Percentiles rank a stretch among this genome's conserved stretches.
phyloP scores from a whole-genome alignment of 139 green algal genomes.

The Deuterostichococcus epilithicus region DNA sequence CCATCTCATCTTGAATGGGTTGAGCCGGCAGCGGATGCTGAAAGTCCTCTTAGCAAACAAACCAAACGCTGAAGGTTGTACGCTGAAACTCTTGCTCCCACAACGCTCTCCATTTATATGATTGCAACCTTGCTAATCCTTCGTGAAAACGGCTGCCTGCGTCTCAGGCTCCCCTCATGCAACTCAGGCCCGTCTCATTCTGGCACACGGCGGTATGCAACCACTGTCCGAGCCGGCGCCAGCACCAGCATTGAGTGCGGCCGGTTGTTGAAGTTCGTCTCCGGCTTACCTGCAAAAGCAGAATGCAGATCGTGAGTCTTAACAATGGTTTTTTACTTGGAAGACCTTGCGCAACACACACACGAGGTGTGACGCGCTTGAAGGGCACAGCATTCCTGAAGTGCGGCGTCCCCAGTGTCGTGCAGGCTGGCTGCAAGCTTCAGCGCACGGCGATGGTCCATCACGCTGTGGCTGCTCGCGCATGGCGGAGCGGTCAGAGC shows the following conservation, averaged over 20 bases:
- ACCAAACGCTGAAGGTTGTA: too few relatives aligned
- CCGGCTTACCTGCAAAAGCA: slow-evolving; percentile 12
- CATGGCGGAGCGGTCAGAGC: background rate
- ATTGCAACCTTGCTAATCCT: too few relatives aligned
- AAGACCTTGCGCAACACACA: background rate
- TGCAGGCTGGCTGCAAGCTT: too few relatives aligned
- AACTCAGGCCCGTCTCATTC: too few relatives aligned
- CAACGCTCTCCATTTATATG: too few relatives aligned
- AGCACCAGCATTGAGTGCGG: slow-evolving; percentile 53
- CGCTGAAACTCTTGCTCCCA: too few relatives aligned
- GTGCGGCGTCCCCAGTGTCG: too few relatives aligned
- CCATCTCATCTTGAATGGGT: too few relatives aligned
- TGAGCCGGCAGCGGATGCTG: too few relatives aligned
- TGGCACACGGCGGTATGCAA: slow-evolving; percentile 42
- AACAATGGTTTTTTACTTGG: background rate
- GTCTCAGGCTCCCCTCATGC: too few relatives aligned
- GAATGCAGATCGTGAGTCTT: background rate
- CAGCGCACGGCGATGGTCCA: background rate
- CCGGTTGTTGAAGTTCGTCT: slow-evolving; percentile 46
- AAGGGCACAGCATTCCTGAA: background rate
- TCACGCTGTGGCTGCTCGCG: background rate
- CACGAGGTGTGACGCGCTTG: background rate
- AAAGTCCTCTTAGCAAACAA: too few relatives aligned
- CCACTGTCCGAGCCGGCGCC: slow-evolving; percentile 50
- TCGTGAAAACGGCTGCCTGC: too few relatives aligned